Evolutionary conservation across 495 filamentous ascomycete genomes (phyloP).

Genomic region (Penicillium lagena): DNA sequence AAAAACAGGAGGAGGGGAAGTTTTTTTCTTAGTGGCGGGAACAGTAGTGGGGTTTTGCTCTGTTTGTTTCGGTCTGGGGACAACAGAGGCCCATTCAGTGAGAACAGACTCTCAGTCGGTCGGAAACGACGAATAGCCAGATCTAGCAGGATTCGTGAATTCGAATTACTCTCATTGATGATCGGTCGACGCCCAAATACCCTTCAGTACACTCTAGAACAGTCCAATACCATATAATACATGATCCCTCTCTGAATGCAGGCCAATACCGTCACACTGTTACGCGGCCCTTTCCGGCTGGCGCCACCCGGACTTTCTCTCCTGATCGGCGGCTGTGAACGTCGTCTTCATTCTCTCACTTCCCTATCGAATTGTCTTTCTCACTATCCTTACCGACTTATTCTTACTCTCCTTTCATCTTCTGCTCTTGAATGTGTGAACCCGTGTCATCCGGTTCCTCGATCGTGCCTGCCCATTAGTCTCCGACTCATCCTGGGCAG

Average conservation of each 20-base stretch:
- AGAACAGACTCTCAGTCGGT: too few relatives aligned
- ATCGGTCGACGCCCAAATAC: too few relatives aligned
- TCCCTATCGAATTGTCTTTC: neutral
- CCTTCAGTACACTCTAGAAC: too few relatives aligned
- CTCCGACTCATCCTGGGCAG: conserved; percentile 9
- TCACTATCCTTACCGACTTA: neutral
- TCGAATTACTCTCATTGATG: too few relatives aligned
- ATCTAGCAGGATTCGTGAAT: too few relatives aligned
- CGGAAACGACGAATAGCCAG: too few relatives aligned
- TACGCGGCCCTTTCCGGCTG: conserved; percentile 5
- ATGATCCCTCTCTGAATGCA: too few relatives aligned
- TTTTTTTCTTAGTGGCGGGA: conserved; percentile 35
- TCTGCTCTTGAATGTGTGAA: neutral
- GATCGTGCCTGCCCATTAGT: conserved; percentile 10
- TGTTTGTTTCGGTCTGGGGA: conserved; percentile 12
- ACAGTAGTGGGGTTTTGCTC: conserved; percentile 21
- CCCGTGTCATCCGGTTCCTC: neutral
- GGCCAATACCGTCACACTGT: neutral
- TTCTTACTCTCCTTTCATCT: conserved; percentile 1
- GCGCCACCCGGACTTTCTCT: conserved; percentile 6
- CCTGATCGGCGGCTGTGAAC: conserved; percentile 1
- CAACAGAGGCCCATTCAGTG: too few relatives aligned
- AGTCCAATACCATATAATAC: too few relatives aligned
- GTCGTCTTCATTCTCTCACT: neutral
- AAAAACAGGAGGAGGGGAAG: conserved; percentile 31